Base-by-base conservation (phyloP, 2,329 filamentous ascomycete genomes). In the Venturia oleaginea region DNA sequence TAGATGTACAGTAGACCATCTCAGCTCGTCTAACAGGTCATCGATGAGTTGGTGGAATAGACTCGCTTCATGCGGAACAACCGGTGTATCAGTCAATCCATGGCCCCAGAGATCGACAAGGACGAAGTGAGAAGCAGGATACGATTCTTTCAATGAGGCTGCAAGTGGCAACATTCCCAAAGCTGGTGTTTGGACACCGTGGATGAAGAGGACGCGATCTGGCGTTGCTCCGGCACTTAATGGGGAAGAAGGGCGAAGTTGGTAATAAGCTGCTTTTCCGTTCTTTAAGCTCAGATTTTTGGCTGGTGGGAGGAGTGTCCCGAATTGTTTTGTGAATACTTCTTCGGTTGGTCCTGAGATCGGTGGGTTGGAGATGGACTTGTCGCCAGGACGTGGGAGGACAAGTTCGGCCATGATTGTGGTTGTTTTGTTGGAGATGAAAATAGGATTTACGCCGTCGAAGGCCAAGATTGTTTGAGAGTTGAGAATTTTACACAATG, bases 21-120 rank as follows among this genome's bases (percentile, higher is more conserved):
- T 15, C 0, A 84, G 66, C 2, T 74, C 68, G 1, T 69, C 70
- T 4, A 84, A 67, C 0, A 83, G 34, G 0, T 65, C 65, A 5
- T 78, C 73, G 0, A 84, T 63, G 3, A 80, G 68, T 0, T 19
- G 19, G 57, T 80, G 77, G 64, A 84, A 83, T 0, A 83, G 66
- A 0, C 63, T 46, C 0, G 77, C 67, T 0, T 72, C 72, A 62
- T 83, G 80, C 0, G 81, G 68, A 0, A 69, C 37, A 0, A 79
- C 2, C 0, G 81, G 81, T 0, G 81, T 83, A 6, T 79, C 77
- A 34, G 73, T 78, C n/a, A 84, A 70, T 0, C 81, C 81, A 61
- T 84, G 82, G 37, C 82, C 82, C 80, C 80, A 84, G 13, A 79
- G 75, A 64, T 84, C 82, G 17, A 81, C 22, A 0, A 82, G 70